Percentiles rank a stretch among this genome's conserved stretches.
phyloP scores from a whole-genome alignment of 2,329 filamentous ascomycete genomes.

The Ascochyta clinopodiicola region DNA sequence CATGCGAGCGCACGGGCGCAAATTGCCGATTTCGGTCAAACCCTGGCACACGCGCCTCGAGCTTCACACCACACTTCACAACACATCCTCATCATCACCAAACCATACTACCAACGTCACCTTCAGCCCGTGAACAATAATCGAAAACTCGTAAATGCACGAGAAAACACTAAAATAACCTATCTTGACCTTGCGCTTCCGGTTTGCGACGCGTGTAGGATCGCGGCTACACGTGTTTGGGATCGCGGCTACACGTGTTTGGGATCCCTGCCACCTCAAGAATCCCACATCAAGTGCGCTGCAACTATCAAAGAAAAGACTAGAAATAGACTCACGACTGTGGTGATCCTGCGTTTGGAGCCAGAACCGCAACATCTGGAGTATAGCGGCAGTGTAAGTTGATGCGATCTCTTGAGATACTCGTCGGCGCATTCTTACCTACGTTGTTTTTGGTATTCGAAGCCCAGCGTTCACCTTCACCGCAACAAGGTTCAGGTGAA shows the following conservation, averaged over 20 bases:
- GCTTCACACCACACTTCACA: constrained; percentile 11
- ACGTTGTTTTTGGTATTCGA: neutral
- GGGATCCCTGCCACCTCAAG: constrained; percentile 20
- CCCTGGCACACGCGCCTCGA: constrained; percentile 29
- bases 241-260: constrained; percentile 34
- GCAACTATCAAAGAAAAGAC: constrained; percentile 15
- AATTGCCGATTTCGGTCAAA: constrained; percentile 13
- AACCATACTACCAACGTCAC: constrained; percentile 10
- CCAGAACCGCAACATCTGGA: neutral
- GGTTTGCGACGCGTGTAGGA: constrained; percentile 36
- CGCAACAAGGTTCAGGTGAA: neutral
- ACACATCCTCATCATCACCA: constrained; percentile 20
- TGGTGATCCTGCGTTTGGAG: neutral
- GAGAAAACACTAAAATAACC: neutral
- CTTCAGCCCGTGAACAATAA: neutral
- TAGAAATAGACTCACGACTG: neutral
- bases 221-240: constrained; percentile 35
- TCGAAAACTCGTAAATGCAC: neutral
- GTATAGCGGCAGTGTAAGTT: constrained; percentile 8
- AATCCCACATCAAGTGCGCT: constrained; percentile 19
- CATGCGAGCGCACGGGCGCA: constrained; percentile 10
- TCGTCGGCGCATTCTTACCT: neutral
- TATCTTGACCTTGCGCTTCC: neutral
- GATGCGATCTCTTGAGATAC: neutral
- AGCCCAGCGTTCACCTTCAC: constrained; percentile 1